These are phyloP conservation scores for Clonostachys byssicola DNA, from an alignment of 2,329 filamentous ascomycete species.

Conservation along the genomic window DNA sequence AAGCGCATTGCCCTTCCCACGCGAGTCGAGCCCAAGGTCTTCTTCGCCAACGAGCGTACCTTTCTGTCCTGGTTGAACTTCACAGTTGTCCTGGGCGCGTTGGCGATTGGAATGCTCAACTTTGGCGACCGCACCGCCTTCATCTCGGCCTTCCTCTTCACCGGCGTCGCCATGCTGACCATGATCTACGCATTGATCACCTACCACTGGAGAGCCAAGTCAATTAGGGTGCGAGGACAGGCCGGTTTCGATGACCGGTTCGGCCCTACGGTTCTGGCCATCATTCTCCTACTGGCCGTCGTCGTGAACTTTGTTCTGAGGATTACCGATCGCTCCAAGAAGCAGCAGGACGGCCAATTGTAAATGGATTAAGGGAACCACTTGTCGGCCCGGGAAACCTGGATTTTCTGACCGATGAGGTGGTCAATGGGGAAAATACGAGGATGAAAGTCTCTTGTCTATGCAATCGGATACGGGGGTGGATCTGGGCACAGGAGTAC, in stretches of 20 bases:
- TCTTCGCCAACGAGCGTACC: constrained; percentile 99
- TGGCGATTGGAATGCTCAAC: constrained; percentile 95
- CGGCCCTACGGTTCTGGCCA: constrained; percentile 84
- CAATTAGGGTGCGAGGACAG: constrained; percentile 85
- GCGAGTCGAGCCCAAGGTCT: constrained; percentile 98
- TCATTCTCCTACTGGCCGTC: constrained; percentile 84
- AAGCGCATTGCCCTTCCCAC: constrained; percentile 98
- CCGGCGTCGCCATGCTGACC: constrained; percentile 85
- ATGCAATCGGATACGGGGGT: too few relatives aligned
- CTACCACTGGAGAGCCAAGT: constrained; percentile 96
- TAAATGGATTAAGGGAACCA: constrained; percentile 1
- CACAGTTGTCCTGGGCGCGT: constrained; percentile 93
- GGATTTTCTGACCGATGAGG: too few relatives aligned
- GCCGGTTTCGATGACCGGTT: constrained; percentile 96
- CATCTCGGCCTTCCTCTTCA: constrained; percentile 92
- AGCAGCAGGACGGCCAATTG: constrained; percentile 19
- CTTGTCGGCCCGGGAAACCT: too few relatives aligned
- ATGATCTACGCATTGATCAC: constrained; percentile 95
- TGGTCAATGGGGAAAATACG: too few relatives aligned
- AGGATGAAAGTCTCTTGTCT: too few relatives aligned
- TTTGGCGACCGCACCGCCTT: constrained; percentile 94
- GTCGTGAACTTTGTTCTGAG: constrained; percentile 92
- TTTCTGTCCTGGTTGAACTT: constrained; percentile 99
- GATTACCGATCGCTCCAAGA: constrained; percentile 42
- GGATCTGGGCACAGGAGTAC: too few relatives aligned